Evolutionary conservation across 805 yeast genomes (phyloP).

Genomic region (Saccharomycopsis sp.): DNA sequence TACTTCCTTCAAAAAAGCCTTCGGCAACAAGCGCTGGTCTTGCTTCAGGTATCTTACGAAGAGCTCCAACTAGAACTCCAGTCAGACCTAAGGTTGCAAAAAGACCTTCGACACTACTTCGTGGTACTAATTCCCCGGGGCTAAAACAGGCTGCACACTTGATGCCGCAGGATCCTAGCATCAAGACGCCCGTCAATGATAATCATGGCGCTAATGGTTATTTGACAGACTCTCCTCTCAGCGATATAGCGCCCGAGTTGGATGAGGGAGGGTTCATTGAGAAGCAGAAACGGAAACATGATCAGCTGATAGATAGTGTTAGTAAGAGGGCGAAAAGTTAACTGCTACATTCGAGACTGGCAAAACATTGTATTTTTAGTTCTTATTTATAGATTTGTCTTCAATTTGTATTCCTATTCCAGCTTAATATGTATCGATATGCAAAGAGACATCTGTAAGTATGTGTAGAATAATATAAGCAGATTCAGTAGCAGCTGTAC

Average conservation of each 20-base stretch:
- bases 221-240: neutral
- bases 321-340: neutral
- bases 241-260: neutral
- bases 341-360: no score
- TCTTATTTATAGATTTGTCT: no score
- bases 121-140: neutral
- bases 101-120: neutral
- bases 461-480: no score
- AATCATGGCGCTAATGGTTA: neutral
- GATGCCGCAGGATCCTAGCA: neutral
- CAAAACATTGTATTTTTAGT: no score
- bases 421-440: no score
- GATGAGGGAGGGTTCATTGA: neutral
- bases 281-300: neutral
- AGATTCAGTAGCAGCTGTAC: no score
- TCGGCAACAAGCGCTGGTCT: neutral
- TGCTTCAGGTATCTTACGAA: neutral
- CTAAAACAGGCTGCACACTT: neutral
- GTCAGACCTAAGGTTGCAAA: neutral
- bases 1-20: neutral
- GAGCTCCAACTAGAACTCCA: neutral
- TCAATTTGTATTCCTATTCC: no score
- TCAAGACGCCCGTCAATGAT: neutral
- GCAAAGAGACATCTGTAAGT: no score
- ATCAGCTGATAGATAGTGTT: neutral